Evolutionary conservation across 2,329 filamentous ascomycete species (phyloP).

Genomic region (Trichoderma asperellum): DNA sequence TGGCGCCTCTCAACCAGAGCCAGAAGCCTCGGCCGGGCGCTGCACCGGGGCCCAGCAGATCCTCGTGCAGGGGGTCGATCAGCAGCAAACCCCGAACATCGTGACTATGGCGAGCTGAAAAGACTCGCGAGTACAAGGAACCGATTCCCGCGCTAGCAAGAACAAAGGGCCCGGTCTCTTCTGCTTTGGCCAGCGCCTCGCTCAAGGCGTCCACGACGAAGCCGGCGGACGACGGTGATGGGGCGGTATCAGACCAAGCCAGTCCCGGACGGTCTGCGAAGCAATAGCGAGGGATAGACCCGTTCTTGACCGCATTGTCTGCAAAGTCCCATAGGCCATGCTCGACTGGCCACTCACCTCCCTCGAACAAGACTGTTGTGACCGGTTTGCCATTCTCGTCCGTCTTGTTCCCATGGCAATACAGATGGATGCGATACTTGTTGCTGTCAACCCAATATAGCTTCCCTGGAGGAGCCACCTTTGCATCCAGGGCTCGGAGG

Average conservation of each 20-base stretch:
- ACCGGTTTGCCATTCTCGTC: constrained; percentile 55
- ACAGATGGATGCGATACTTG: constrained; percentile 86
- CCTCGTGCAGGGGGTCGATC: constrained; percentile 88
- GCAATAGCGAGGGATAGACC: constrained; percentile 86
- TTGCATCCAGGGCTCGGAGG: constrained; percentile 77
- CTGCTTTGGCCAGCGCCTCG: constrained; percentile 78
- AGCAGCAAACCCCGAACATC: constrained; percentile 79
- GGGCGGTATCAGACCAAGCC: constrained; percentile 86
- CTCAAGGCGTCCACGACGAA: constrained; percentile 90
- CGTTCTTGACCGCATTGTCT: constrained; percentile 73
- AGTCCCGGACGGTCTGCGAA: constrained; percentile 93
- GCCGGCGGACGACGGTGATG: constrained; percentile 88
- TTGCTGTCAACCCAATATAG: constrained; percentile 79
- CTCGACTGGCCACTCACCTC: constrained; percentile 78
- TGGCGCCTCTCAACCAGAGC: constrained; percentile 82
- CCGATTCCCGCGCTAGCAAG: constrained; percentile 85
- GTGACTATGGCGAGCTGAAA: constrained; percentile 78
- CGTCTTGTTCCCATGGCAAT: constrained; percentile 74
- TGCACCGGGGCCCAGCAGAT: constrained; percentile 71
- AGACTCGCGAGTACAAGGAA: constrained; percentile 87
- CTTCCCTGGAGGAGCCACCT: constrained; percentile 72
- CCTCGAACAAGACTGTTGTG: constrained; percentile 87
- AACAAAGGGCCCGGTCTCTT: constrained; percentile 87
- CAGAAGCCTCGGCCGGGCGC: constrained; percentile 74
- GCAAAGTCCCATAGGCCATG: constrained; percentile 80